Conservation (phyloP, 441 rosid genomes). For the Populus tomentosa region DNA sequence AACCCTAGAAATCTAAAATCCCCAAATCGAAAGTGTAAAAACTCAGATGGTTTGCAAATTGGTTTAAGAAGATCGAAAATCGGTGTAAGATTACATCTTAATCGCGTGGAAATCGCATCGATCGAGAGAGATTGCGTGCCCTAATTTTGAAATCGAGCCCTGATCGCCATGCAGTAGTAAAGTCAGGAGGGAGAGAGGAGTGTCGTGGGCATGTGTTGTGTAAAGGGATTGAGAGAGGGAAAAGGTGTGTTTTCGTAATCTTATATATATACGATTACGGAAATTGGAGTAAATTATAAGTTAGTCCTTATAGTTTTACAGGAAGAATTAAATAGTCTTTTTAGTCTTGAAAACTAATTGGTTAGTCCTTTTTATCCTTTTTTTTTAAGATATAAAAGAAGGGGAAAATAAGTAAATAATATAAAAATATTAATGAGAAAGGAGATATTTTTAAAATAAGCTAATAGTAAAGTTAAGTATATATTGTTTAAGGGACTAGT, state of each 20-base stretch:
- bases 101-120: neutral
- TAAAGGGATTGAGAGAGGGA: neutral
- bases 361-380: too few species aligned
- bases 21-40: neutral
- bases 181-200: neutral
- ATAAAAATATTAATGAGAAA: too few species aligned
- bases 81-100: constrained; percentile 44
- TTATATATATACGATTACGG: neutral
- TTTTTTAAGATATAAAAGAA: neutral
- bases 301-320: too few species aligned
- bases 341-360: too few species aligned
- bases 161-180: constrained; percentile 30
- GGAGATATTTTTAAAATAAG: too few species aligned
- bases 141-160: constrained; percentile 28
- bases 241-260: neutral
- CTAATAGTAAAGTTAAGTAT: too few species aligned
- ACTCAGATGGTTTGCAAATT: neutral
- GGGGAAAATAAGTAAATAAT: too few species aligned
- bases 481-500: too few species aligned
- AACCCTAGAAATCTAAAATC: constrained; percentile 17
- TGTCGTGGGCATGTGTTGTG: neutral
- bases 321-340: too few species aligned
- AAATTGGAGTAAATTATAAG: neutral
- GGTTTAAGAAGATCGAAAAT: constrained; percentile 1
- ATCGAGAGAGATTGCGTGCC: constrained; percentile 18